phyloP scores from a whole-genome alignment of 2,329 filamentous ascomycete species.

The Aphanocladium album region DNA sequence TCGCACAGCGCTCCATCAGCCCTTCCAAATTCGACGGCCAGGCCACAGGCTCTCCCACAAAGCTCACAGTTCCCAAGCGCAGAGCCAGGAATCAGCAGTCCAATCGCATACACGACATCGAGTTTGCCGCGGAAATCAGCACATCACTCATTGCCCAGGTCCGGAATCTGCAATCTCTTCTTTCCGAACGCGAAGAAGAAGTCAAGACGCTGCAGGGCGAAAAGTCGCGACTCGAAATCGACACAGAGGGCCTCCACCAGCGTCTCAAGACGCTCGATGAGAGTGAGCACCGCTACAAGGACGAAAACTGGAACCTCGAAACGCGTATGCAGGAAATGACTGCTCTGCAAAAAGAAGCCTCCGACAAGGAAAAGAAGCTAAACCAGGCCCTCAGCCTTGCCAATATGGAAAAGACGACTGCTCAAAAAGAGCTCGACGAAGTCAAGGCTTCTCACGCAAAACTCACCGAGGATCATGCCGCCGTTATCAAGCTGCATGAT shows the following conservation, averaged over 20 bases:
- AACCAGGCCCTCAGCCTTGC: constrained; percentile 64
- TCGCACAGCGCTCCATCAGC: constrained; percentile 60
- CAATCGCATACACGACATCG: constrained; percentile 88
- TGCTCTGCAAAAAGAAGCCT: constrained; percentile 65
- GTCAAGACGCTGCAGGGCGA: constrained; percentile 70
- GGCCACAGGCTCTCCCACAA: constrained; percentile 80
- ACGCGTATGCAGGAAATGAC: constrained; percentile 83
- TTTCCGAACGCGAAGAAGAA: constrained; percentile 83
- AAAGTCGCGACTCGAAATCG: constrained; percentile 74
- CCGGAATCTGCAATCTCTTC: constrained; percentile 76
- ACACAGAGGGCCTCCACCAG: constrained; percentile 73
- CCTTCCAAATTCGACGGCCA: constrained; percentile 79
- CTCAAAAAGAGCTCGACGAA: constrained; percentile 88
- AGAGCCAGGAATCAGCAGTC: constrained; percentile 86
- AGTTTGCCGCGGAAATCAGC: constrained; percentile 97
- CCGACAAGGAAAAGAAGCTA: constrained; percentile 79
- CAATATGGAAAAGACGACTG: constrained; percentile 67
- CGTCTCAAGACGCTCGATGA: constrained; percentile 81
- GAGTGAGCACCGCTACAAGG: constrained; percentile 92
- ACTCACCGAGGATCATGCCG: constrained; percentile 73
- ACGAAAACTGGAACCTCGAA: constrained; percentile 97
- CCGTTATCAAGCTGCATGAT: constrained; percentile 76
- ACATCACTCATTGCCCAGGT: constrained; percentile 93
- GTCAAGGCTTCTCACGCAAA: constrained; percentile 74
- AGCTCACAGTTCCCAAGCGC: constrained; percentile 79